Conservation (phyloP, 805 yeast species). For the Vanderwaltozyma verrucispora region DNA sequence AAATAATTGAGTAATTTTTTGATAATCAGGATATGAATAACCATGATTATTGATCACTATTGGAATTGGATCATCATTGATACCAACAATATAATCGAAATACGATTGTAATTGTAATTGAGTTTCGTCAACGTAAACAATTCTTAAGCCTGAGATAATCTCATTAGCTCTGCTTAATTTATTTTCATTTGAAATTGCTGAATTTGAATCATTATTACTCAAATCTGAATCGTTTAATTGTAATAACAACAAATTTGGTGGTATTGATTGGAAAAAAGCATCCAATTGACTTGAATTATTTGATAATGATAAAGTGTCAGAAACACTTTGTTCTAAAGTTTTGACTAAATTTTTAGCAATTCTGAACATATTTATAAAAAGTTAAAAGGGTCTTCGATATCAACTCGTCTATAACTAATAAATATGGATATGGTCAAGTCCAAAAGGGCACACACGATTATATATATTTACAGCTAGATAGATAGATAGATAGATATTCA, state of each 20-base stretch:
- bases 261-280: conserved; percentile 29
- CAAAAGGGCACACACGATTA: too few relatives aligned
- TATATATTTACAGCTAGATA: too few relatives aligned
- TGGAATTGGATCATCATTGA: conserved; percentile 59
- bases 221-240: conserved; percentile 9
- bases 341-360: conserved; percentile 56
- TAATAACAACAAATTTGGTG: conserved; percentile 23
- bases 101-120: conserved; percentile 62
- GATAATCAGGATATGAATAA: conserved; percentile 33
- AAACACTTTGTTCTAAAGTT: conserved; percentile 37
- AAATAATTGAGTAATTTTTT: conserved; percentile 24
- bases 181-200: conserved; percentile 3
- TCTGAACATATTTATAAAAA: conserved; percentile 47
- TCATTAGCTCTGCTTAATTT: conserved; percentile 17
- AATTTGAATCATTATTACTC: conserved; percentile 19
- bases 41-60: conserved; percentile 28
- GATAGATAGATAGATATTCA: too few relatives aligned
- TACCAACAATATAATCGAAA: conserved; percentile 78
- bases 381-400: too few relatives aligned
- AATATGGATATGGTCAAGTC: too few relatives aligned
- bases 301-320: conserved; percentile 30
- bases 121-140: conserved; percentile 41
- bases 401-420: too few relatives aligned
- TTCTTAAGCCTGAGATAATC: conserved; percentile 43
- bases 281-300: conserved; percentile 24